Evolutionary conservation across 108 stramenopile genomes (phyloP).

Genomic region (Nannochloropsis salina): DNA sequence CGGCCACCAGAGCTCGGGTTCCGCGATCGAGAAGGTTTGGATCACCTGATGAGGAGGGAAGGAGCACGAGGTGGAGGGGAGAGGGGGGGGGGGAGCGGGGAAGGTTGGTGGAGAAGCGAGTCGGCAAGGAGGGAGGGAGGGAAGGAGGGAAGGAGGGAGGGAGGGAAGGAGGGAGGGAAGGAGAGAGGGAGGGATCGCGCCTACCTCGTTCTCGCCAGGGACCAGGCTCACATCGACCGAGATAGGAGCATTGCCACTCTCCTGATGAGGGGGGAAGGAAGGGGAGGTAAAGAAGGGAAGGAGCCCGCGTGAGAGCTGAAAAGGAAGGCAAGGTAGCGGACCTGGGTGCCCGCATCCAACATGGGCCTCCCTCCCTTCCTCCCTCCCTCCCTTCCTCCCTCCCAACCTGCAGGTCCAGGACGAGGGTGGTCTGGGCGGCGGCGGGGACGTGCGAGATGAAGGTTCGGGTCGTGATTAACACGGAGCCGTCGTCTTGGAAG

Average conservation of each 20-base stretch:
- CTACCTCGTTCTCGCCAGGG: slow-evolving; percentile 5
- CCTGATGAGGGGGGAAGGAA: not conserved
- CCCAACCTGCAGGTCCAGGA: not conserved
- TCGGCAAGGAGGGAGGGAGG: not conserved
- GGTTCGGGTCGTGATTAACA: not conserved
- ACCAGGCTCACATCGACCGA: not conserved
- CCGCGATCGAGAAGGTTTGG: not conserved
- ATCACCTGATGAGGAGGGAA: not conserved
- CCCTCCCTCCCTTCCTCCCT: slow-evolving; percentile 2
- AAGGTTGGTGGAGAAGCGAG: not conserved
- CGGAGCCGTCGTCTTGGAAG: not conserved
- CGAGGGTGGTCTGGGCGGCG: not conserved
- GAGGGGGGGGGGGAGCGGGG: not conserved
- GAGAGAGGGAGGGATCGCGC: not conserved
- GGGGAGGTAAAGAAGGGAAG: not conserved
- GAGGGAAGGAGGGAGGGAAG: not conserved
- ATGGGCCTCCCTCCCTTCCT: not conserved
- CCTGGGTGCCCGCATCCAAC: not conserved
- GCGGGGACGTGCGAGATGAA: not conserved
- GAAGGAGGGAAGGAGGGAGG: not conserved
- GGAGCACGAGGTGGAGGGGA: too few species aligned
- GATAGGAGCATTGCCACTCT: not conserved
- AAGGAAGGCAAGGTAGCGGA: too few species aligned
- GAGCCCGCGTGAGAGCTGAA: too few species aligned
- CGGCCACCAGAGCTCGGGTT: slow-evolving; percentile 39